phyloP scores from a whole-genome alignment of 1,139 yeast species.

The Yamadazyma aaseri region DNA sequence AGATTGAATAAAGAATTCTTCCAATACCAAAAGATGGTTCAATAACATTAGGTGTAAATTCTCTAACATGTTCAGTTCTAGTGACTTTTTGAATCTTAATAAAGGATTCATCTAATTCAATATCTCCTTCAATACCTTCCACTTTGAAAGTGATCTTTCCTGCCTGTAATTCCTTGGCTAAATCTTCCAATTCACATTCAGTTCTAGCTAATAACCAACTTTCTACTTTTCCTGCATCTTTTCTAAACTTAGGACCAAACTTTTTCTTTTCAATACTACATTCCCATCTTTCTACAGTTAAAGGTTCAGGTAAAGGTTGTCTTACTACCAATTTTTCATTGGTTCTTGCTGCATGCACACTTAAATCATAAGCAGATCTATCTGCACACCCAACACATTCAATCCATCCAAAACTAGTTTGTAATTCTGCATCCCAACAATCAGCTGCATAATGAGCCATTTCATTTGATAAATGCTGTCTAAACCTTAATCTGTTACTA shows the following conservation, averaged over 20 bases:
- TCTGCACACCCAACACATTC: conserved; percentile 99
- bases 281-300: conserved; percentile 78
- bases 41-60: conserved; percentile 94
- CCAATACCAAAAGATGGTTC: conserved; percentile 99
- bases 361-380: conserved; percentile 95
- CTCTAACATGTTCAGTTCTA: conserved; percentile 88
- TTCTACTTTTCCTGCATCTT: conserved; percentile 92
- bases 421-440: conserved; percentile 99
- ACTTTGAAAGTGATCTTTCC: conserved; percentile 67
- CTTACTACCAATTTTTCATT: conserved; percentile 94
- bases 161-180: conserved; percentile 65
- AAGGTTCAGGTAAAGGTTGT: conserved; percentile 81
- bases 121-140: conserved; percentile 55
- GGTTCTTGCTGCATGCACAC: conserved; percentile 93
- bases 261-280: conserved; percentile 88
- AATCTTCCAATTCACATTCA: conserved; percentile 81
- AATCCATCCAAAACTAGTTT: conserved; percentile 97
- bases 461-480: conserved; percentile 98
- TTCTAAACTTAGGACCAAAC: conserved; percentile 96
- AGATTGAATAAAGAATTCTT: conserved; percentile 87
- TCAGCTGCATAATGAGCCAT: conserved; percentile 99
- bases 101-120: conserved; percentile 72
- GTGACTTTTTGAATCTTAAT: conserved; percentile 75
- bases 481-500: conserved; percentile 79
- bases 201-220: conserved; percentile 72